Evolutionary conservation across 2,329 filamentous ascomycete genomes (phyloP).

Genomic region (Drechslerella dactyloides): DNA sequence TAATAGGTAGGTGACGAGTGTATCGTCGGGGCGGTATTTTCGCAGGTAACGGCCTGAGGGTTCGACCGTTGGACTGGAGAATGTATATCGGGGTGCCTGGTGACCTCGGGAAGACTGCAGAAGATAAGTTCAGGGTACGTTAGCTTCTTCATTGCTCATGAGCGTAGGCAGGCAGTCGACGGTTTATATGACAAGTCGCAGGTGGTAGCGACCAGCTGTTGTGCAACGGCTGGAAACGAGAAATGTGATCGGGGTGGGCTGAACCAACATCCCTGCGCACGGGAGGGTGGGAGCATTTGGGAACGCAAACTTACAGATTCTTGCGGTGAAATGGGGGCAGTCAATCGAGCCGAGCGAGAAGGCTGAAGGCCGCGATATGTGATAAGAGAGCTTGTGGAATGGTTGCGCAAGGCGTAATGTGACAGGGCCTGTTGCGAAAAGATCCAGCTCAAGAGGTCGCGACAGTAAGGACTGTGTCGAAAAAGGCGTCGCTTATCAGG

Average conservation of each 20-base stretch:
- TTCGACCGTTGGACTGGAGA: background rate
- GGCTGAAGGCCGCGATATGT: conserved; percentile 45
- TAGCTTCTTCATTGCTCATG: conserved; percentile 8
- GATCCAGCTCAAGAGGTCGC: conserved; percentile 8
- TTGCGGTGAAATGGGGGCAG: conserved; percentile 11
- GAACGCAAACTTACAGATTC: conserved; percentile 47
- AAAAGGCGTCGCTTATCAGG: conserved; percentile 39
- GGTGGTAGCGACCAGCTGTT: conserved; percentile 25
- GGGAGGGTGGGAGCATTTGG: conserved; percentile 23
- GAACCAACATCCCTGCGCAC: conserved; percentile 39
- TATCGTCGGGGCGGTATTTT: background rate
- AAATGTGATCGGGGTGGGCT: conserved; percentile 40
- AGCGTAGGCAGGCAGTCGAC: conserved; percentile 7
- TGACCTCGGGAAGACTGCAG: conserved; percentile 3
- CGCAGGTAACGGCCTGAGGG: conserved; percentile 12
- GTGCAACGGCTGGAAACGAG: conserved; percentile 48
- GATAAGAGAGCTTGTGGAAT: conserved; percentile 41
- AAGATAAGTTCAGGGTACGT: background rate
- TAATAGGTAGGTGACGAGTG: conserved; percentile 13
- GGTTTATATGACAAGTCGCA: conserved; percentile 32
- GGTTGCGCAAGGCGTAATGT: conserved; percentile 50
- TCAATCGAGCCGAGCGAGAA: conserved; percentile 22
- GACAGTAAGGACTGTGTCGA: background rate
- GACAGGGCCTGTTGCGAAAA: conserved; percentile 30
- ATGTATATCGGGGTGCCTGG: conserved; percentile 3